phyloP scores from a whole-genome alignment of 2,329 filamentous ascomycete species.

The Hypoxylon sp. region DNA sequence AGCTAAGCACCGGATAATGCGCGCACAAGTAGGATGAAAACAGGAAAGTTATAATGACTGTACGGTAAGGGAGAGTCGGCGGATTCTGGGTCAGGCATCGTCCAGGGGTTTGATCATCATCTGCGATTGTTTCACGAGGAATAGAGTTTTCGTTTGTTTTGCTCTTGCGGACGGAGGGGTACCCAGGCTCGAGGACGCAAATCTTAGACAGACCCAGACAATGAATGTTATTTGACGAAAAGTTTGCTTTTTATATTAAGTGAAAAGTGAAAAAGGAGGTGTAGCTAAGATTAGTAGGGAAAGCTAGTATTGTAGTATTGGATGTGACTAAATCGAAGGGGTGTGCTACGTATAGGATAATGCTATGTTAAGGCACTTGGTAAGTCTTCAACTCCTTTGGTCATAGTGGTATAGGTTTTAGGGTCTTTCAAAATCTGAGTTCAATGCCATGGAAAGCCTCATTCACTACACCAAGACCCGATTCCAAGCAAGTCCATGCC shows the following conservation, averaged over 20 bases:
- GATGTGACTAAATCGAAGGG: too few relatives aligned
- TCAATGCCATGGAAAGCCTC: conserved; percentile 54
- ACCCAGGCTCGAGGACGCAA: conserved; percentile 19
- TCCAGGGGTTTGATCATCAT: conserved; percentile 18
- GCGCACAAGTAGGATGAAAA: conserved; percentile 23
- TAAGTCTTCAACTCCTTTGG: too few relatives aligned
- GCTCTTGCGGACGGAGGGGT: conserved; percentile 22
- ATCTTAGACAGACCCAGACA: conserved; percentile 37
- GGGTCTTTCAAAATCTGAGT: background rate
- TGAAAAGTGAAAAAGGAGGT: too few relatives aligned
- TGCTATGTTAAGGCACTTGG: too few relatives aligned
- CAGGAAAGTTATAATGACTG: conserved; percentile 34
- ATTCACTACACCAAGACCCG: conserved; percentile 9
- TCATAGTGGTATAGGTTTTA: too few relatives aligned
- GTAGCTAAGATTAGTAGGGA: background rate
- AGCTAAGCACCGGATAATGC: background rate
- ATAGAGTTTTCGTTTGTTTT: conserved; percentile 31
- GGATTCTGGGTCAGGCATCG: conserved; percentile 36
- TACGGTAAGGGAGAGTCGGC: conserved; percentile 32
- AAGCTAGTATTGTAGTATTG: background rate
- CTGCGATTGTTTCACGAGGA: conserved; percentile 30
- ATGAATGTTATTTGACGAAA: conserved; percentile 25
- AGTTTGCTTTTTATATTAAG: conserved; percentile 1
- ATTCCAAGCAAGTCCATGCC: conserved; percentile 6
- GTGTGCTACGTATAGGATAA: too few relatives aligned